Conservation (phyloP, 2,329 filamentous ascomycete genomes). For the Diaporthe longicolla region DNA sequence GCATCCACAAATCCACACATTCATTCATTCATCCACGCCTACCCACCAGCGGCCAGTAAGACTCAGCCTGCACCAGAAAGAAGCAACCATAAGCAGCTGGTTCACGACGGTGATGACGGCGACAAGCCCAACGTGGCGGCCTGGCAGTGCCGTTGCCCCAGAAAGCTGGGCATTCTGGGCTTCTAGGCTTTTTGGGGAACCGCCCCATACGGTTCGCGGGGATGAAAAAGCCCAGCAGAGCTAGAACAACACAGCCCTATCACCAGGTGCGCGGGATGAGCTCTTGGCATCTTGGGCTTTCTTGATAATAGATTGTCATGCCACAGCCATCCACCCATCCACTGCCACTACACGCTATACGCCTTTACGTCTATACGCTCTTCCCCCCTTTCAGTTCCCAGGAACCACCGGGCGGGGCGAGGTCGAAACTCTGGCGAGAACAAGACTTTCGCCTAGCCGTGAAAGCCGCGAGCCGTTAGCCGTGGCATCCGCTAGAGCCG, state of each 20-base stretch:
- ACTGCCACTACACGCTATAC: background rate
- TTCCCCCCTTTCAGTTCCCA: background rate
- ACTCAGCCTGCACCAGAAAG: background rate
- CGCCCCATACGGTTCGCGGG: constrained; percentile 1
- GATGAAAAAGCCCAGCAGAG: background rate
- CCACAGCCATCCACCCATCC: background rate
- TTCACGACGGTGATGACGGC: constrained; percentile 15
- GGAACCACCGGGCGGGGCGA: constrained; percentile 2
- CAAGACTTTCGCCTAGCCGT: constrained; percentile 13
- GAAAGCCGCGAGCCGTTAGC: constrained; percentile 14
- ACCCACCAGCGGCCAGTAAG: background rate
- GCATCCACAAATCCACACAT: constrained; percentile 13
- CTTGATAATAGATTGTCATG: background rate
- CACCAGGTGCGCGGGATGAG: constrained; percentile 11
- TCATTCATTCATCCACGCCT: background rate
- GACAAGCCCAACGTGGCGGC: constrained; percentile 22
- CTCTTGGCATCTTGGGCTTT: constrained; percentile 14
- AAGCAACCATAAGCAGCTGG: constrained; percentile 14
- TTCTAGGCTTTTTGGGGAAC: background rate
- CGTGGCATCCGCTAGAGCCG: constrained; percentile 28
- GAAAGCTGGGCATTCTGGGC: constrained; percentile 17
- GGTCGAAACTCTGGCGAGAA: background rate
- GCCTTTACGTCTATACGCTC: background rate
- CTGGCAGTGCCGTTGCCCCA: constrained; percentile 4
- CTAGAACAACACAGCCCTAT: constrained; percentile 27